A percentile compares a stretch with the other conserved stretches of the same genome.
These are phyloP conservation scores for Durusdinium trenchii DNA, from an alignment of 73 alveolate species.

Conservation along the genomic window DNA sequence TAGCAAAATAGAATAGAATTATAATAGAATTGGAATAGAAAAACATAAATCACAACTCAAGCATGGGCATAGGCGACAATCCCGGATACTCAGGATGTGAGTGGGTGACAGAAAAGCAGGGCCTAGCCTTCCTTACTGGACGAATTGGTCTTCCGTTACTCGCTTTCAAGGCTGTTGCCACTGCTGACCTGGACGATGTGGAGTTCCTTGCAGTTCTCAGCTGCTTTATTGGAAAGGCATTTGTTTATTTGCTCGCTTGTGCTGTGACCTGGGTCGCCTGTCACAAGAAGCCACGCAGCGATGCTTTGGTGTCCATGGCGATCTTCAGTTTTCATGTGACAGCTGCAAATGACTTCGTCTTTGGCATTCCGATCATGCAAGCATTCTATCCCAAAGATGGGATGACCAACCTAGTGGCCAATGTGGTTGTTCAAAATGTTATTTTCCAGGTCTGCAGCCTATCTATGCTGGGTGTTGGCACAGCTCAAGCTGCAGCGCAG, in stretches of 20 bases:
- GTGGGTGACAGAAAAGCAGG: slow-evolving; percentile 89
- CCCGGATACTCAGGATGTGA: slow-evolving; percentile 15
- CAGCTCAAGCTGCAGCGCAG: slow-evolving; percentile 11
- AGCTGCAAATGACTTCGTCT: slow-evolving; percentile 80
- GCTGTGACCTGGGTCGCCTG: slow-evolving; percentile 62
- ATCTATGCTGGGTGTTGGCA: slow-evolving; percentile 79
- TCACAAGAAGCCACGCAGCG: slow-evolving; percentile 8
- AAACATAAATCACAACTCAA: too few species aligned
- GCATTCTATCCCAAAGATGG: slow-evolving; percentile 81
- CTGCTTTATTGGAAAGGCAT: slow-evolving; percentile 54
- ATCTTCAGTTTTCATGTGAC: slow-evolving; percentile 89
- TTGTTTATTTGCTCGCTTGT: slow-evolving; percentile 69
- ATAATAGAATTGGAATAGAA: too few species aligned
- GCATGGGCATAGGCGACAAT: too few species aligned
- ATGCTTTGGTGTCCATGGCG: slow-evolving; percentile 52
- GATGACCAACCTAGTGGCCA: slow-evolving; percentile 81
- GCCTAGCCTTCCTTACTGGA: slow-evolving; percentile 74
- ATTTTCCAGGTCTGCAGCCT: slow-evolving; percentile 71
- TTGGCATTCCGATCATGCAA: slow-evolving; percentile 71
- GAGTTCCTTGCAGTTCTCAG: slow-evolving; percentile 23
- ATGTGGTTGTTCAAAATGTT: slow-evolving; percentile 56
- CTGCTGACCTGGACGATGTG: slow-evolving; percentile 73
- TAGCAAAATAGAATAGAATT: too few species aligned
- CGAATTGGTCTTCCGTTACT: slow-evolving; percentile 82
- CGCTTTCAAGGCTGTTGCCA: slow-evolving; percentile 77